Evolutionary conservation across 1,139 yeast genomes (phyloP), one percentile per base, ranked within the genome.

Genomic region (Spathaspora jeffriesii): DNA sequence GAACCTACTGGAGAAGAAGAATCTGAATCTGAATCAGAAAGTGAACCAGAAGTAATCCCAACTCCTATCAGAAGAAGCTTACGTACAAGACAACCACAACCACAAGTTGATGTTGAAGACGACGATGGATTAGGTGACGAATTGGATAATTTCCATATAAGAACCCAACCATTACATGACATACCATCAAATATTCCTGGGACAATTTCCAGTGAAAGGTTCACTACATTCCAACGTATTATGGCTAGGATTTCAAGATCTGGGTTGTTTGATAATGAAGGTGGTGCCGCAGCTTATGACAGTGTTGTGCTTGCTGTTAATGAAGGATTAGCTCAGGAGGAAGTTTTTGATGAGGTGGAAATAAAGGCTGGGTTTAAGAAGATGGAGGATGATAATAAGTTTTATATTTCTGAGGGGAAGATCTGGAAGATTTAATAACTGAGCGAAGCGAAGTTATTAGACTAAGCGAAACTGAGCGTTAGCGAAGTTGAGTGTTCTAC

Each of bases 351-450:
- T 13, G 60, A 61, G 4, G 67, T 61, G 5, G 95, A 87, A 63
- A 76, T 80, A 48, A 60, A 64, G 25, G 76, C 79, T 17, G 91
- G 85, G 18, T 64, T 85, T 45, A 63, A 64, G 27, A 67, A 66
- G 46, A 71, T 87, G 79, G 77, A 74, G 43, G 71, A 67, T 5
- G 82, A 81, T 54, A 83, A 82, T 56, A 77, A 82, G 58, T 61
- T 86, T 46, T 80, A 82, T 81, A 60, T 76, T 25, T 77, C 82
- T 32, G 90, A 84, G 44, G 87, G 79, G 28, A 79, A 80, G 61
- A 76, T 85, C 40, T 84, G 82, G 80, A 76, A 78, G 64, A 79
- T 83, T 43, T 81, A 58, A 49, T n/a, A n/a, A 23, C 21, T 27
- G 13, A 10, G 21, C 13, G 38, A 4, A 7, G 18, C 5, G 21